Evolutionary conservation across 2,329 filamentous ascomycete species (phyloP), one percentile per base, ranked within the genome.

Genomic region (Coniochaeta hoffmannii): DNA sequence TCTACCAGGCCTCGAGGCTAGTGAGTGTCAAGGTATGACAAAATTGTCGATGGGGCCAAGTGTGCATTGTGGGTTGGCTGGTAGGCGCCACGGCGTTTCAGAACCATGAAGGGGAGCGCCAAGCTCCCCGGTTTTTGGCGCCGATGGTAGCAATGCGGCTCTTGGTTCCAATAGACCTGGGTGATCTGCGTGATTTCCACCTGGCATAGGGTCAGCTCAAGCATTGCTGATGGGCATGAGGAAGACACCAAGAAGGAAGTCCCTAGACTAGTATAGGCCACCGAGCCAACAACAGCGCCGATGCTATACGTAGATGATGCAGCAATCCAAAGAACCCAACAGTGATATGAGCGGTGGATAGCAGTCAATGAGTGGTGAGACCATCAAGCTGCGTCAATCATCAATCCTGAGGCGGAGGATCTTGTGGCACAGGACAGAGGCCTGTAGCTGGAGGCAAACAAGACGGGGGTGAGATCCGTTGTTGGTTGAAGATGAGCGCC

Each of bases 11-110:
- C n/a, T 50, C 31, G 19, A 49, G 30, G 31, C 17, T 53, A 55
- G 54, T 38, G 58, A 55, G 30, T n/a, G n/a, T n/a, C n/a, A n/a
- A n/a, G n/a, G n/a, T 53, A 53, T 53, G 52, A 22, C 26, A 14
- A 46, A 22, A 46, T 46, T 46, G 41, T 10, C n/a, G 41, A 26
- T 46, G 41, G 41, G 15, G 41, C 41, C 41, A 46, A 22, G 24
- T 19, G 41, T 28, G 11, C 22, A 28, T 46, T 8, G 41, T 46
- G 38, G 41, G 41, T 8, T 26, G n/a, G n/a, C n/a, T n/a, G n/a
- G n/a, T n/a, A n/a, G n/a, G n/a, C n/a, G n/a, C n/a, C n/a, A n/a
- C n/a, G n/a, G n/a, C n/a, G n/a, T n/a, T n/a, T n/a, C n/a, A n/a
- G n/a, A n/a, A n/a, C n/a, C n/a, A n/a, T 26, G 8, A 46, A 54